Conservation (phyloP, 83 land plant species). For the Thuja plicata region DNA sequence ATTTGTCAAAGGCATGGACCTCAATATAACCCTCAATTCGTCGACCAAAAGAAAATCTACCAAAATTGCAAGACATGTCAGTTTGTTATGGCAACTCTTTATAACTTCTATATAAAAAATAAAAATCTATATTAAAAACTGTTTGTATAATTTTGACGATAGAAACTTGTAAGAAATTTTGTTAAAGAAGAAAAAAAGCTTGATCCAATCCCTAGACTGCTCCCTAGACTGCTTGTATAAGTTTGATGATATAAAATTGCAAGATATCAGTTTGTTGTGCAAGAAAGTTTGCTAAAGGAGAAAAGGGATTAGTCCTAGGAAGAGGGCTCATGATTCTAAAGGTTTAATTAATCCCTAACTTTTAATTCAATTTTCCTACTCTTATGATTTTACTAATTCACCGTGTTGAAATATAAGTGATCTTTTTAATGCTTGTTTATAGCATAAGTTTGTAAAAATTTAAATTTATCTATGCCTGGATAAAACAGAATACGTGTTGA, state of each 20-base stretch:
- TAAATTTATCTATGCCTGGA: not conserved
- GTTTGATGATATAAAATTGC: not conserved
- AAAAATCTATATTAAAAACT: not conserved
- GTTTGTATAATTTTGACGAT: no score
- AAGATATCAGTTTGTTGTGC: not conserved
- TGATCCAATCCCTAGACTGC: no score
- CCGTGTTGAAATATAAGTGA: not conserved
- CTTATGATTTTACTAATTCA: not conserved
- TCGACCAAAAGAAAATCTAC: not conserved
- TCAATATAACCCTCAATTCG: no score
- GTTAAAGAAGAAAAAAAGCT: not conserved
- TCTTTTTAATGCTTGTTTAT: not conserved
- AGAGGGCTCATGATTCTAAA: not conserved
- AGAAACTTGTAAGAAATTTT: no score
- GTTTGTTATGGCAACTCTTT: not conserved
- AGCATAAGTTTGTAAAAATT: not conserved
- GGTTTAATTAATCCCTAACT: not conserved
- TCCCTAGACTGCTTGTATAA: no score
- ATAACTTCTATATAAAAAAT: not conserved
- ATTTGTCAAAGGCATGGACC: no score
- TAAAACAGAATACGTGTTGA: not conserved
- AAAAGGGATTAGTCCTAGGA: not conserved
- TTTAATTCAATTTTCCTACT: not conserved
- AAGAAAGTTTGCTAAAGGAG: not conserved
- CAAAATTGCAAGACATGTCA: not conserved